A percentile compares a stretch with the other conserved stretches of the same genome.
phyloP scores from a whole-genome alignment of 176 grass and related monocot genomes.

The Hordeum marinum region DNA sequence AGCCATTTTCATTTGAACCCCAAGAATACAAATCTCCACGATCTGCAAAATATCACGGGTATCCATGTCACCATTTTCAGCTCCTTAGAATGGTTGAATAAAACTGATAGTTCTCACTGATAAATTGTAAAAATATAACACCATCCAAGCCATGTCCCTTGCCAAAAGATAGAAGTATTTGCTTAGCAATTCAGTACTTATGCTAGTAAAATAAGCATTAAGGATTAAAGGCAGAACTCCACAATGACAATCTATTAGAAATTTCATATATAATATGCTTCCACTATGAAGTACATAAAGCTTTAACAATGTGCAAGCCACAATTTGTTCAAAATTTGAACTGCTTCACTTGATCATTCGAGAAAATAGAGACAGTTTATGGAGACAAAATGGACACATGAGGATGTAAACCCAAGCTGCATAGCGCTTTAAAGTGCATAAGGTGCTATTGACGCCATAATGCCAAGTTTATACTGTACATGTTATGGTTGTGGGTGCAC shows the following conservation, averaged over 20 bases:
- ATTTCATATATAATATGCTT: neutral
- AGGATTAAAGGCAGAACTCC: neutral
- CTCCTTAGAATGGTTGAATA: neutral
- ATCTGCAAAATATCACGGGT: constrained; percentile 41
- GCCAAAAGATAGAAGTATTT: constrained; percentile 4
- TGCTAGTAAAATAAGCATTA: neutral
- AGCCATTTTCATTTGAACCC: constrained; percentile 99
- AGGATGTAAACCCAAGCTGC: neutral
- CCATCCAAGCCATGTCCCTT: neutral
- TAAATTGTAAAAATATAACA: neutral
- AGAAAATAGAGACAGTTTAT: neutral
- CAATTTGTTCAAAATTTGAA: neutral
- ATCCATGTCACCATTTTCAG: neutral
- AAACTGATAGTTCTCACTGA: neutral
- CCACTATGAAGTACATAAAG: neutral
- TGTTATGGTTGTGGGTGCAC: neutral
- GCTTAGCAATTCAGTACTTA: neutral
- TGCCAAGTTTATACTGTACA: neutral
- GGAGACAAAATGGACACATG: neutral
- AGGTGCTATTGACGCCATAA: neutral
- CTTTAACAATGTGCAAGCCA: neutral
- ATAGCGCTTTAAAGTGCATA: neutral
- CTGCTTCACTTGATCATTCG: neutral
- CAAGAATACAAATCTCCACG: constrained; percentile 73
- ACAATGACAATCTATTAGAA: neutral